phyloP scores from a whole-genome alignment of 2,329 filamentous ascomycete genomes.

The Colletotrichum spinosum region DNA sequence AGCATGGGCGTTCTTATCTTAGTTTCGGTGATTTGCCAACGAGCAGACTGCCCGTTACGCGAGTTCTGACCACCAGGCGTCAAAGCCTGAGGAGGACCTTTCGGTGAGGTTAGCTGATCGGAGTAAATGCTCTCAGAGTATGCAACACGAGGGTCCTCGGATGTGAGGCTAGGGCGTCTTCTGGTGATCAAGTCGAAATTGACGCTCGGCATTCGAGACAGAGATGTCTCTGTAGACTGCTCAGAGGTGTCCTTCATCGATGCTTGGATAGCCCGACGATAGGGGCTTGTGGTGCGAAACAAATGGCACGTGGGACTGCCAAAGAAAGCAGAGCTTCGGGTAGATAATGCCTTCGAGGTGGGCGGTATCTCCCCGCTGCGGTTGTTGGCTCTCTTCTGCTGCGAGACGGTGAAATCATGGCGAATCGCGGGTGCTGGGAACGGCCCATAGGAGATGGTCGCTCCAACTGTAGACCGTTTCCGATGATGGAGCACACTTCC shows the following conservation, averaged over 20 bases:
- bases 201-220: slow-evolving; percentile 42
- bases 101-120: slow-evolving; percentile 30
- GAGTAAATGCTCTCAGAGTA: slow-evolving; percentile 66
- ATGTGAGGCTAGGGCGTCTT: slow-evolving; percentile 54
- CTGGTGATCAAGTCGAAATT: slow-evolving; percentile 50
- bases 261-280: slow-evolving; percentile 62
- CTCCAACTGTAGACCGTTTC: neutral
- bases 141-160: slow-evolving; percentile 49
- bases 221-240: slow-evolving; percentile 40
- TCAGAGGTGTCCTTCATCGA: slow-evolving; percentile 54
- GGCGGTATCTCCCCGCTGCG: slow-evolving; percentile 35
- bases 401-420: neutral
- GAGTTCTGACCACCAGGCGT: neutral
- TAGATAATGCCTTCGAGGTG: slow-evolving; percentile 47
- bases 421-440: neutral
- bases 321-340: slow-evolving; percentile 62
- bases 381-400: neutral
- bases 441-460: slow-evolving; percentile 1
- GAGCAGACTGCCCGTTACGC: too few species aligned
- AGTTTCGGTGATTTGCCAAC: neutral
- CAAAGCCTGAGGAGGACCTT: neutral
- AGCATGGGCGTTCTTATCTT: neutral
- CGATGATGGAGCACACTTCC: slow-evolving; percentile 12
- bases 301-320: slow-evolving; percentile 63
- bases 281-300: slow-evolving; percentile 67